Percentiles rank a stretch among this genome's conserved stretches.
Evolutionary conservation across 495 filamentous ascomycete species (phyloP).

Genomic region (Penicillium longicatenatum): DNA sequence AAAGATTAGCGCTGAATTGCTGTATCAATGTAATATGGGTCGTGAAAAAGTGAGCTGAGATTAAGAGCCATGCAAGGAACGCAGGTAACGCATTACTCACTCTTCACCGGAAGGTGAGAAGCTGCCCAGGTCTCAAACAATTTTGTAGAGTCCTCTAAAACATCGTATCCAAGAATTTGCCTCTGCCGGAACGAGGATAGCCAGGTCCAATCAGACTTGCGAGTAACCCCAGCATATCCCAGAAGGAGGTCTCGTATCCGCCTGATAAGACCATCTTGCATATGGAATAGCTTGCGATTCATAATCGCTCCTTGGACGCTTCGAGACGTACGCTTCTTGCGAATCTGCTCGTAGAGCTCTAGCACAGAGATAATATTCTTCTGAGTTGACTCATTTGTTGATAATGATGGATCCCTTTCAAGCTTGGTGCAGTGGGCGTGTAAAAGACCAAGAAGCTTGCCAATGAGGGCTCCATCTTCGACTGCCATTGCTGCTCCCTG

Average conservation of each 20-base stretch:
- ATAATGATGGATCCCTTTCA: background rate
- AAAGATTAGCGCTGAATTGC: background rate
- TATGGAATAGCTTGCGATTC: slow-evolving; percentile 55
- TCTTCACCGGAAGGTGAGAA: background rate
- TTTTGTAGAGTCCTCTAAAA: slow-evolving; percentile 4
- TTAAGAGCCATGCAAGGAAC: background rate
- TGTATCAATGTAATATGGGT: background rate
- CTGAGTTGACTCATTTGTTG: slow-evolving; percentile 27
- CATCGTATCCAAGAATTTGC: slow-evolving; percentile 18
- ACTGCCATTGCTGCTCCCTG: slow-evolving; percentile 45
- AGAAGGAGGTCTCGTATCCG: slow-evolving; percentile 38
- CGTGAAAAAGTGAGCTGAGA: background rate
- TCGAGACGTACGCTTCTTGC: slow-evolving; percentile 56
- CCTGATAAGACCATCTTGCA: slow-evolving; percentile 52
- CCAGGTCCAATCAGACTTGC: slow-evolving; percentile 23
- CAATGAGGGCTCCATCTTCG: slow-evolving; percentile 48
- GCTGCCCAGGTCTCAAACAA: slow-evolving; percentile 11
- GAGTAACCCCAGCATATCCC: slow-evolving; percentile 12
- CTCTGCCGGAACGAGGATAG: slow-evolving; percentile 15
- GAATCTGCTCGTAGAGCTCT: slow-evolving; percentile 54
- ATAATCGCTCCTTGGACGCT: slow-evolving; percentile 47
- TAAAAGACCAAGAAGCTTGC: slow-evolving; percentile 33
- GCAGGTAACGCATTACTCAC: background rate
- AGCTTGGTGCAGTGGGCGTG: background rate
- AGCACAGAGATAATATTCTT: slow-evolving; percentile 29